Evolutionary conservation across 257 asterid species (phyloP).

Genomic region (Primulina tabacum): DNA sequence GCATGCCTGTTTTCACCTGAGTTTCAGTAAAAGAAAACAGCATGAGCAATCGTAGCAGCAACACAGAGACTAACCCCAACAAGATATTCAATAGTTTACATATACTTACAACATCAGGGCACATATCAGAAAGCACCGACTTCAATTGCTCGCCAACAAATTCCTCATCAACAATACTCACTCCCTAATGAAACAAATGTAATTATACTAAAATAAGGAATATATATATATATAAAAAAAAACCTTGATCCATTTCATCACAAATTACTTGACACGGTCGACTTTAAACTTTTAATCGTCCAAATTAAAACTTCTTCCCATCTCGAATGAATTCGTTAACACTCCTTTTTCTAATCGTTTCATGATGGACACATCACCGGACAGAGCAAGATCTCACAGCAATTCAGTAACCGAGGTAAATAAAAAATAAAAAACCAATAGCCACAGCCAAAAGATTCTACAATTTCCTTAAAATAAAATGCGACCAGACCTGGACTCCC

Average conservation of each 20-base stretch:
- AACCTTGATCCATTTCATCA: background rate
- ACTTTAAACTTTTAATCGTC: background rate
- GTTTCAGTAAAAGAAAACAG: constrained; percentile 26
- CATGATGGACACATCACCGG: background rate
- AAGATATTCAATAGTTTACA: background rate
- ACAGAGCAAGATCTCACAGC: background rate
- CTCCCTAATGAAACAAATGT: constrained; percentile 57
- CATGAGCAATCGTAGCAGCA: background rate
- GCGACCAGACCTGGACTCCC: constrained; percentile 72
- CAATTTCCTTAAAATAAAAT: background rate
- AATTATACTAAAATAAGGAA: background rate
- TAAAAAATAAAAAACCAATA: background rate
- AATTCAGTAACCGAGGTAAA: background rate
- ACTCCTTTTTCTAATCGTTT: background rate
- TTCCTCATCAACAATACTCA: constrained; percentile 53
- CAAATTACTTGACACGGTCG: background rate
- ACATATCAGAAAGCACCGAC: constrained; percentile 85
- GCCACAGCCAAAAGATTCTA: background rate
- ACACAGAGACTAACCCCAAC: background rate
- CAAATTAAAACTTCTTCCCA: background rate
- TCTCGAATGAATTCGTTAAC: background rate
- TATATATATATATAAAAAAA: background rate
- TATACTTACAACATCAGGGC: constrained; percentile 81
- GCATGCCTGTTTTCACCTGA: constrained; percentile 99
- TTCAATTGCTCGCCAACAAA: constrained; percentile 72